Base-by-base conservation (phyloP, 805 yeast genomes). In the Candida sonorensis region DNA sequence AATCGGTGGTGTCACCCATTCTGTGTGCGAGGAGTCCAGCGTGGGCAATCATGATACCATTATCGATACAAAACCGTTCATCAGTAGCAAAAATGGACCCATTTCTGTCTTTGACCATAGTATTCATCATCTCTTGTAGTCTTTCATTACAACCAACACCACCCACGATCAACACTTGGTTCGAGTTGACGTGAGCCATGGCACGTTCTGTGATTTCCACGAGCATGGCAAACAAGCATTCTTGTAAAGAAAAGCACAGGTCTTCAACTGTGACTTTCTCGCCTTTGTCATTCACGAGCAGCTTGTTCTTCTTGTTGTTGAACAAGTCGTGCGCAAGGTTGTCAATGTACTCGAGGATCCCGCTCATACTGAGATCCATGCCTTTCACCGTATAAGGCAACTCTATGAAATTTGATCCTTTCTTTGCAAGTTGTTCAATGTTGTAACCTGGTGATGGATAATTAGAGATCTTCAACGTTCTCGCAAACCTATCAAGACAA, bases 31-130 rank as follows among this genome's bases (percentile, higher is more conserved):
- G 56, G 29, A 92, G 62, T 0, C 98, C 98, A 0, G 98, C 97
- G 50, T 92, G 98, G 0, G 98, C 98, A 48, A 92, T 92, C 98
- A 92, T 92, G 23, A 90, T 92, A 9, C 98, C 98, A 51, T 92
- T 92, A 54, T 92, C 98, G 27, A 92, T 92, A 59, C 98, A 92
- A 53, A 92, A 90, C 37, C 97, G 62, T 52, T 92, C 97, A 57
- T 92, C 98, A 0, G 98, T 92, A 3, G 98, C 96, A 53, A 69
- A 86, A 4, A 92, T 80, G n/a, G 74, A 68, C 0, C 97, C 97
- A 44, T 78, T 77, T 42, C 98, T 66, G 49, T 88, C 97, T 27
- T 69, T 57, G 14, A 90, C 94, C 98, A 92, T 92, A 28, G 71
- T 60, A n/a, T 72, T 83, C 98, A 92, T 92, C 98, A 92, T 92